phyloP scores from a whole-genome alignment of 495 filamentous ascomycete genomes.

The Neurospora hispaniola region DNA sequence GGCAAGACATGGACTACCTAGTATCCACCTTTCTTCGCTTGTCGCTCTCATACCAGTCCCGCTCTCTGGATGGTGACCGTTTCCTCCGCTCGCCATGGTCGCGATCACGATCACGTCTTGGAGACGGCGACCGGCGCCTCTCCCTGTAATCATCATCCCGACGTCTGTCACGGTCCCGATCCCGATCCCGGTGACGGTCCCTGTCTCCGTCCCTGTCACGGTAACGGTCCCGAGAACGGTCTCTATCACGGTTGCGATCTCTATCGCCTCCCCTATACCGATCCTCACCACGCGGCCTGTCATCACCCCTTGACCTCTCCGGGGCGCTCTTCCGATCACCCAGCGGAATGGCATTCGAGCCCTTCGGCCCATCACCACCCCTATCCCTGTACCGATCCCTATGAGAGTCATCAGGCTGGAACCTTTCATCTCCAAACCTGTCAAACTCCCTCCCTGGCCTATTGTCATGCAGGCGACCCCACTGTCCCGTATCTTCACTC shows the following conservation, averaged over 20 bases:
- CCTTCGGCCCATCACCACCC: conserved; percentile 30
- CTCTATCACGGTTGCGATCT: conserved; percentile 20
- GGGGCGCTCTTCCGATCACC: conserved; percentile 44
- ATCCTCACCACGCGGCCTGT: conserved; percentile 13
- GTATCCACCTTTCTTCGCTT: conserved; percentile 55
- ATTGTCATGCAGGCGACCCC: conserved; percentile 55
- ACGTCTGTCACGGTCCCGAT: conserved; percentile 23
- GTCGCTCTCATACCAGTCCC: conserved; percentile 47
- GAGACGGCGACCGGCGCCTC: conserved; percentile 16
- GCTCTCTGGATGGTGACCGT: conserved; percentile 52
- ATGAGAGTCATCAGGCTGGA: conserved; percentile 48
- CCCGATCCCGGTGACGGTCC: conserved; percentile 12
- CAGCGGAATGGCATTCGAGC: conserved; percentile 51
- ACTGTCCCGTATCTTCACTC: conserved; percentile 83
- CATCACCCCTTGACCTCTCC: conserved; percentile 22
- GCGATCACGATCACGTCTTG: conserved; percentile 9
- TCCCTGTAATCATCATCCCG: conserved; percentile 19
- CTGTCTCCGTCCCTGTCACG: conserved; percentile 22
- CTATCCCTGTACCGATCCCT: conserved; percentile 28
- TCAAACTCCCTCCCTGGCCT: conserved; percentile 36
- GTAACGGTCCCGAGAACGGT: conserved; percentile 16
- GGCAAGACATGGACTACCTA: conserved; percentile 10
- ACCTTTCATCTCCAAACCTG: conserved; percentile 51
- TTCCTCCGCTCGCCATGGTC: conserved; percentile 45
- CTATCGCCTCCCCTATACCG: conserved; percentile 2